Evolutionary conservation across 495 filamentous ascomycete species (phyloP).

Genomic region (Neurospora sp.): DNA sequence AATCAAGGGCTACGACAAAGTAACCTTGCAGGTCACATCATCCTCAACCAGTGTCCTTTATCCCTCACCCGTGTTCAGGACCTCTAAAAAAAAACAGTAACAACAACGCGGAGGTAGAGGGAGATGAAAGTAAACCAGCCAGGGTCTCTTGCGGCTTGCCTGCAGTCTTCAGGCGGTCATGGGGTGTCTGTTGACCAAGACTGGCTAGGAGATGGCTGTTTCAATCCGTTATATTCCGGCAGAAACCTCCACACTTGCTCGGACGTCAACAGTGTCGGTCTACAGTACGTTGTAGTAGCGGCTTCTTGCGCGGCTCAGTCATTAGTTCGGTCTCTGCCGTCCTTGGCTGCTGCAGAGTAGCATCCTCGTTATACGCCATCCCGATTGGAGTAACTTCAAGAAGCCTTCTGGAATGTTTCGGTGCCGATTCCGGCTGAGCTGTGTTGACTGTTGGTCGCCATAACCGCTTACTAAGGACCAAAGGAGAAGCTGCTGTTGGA

Average conservation of each 20-base stretch:
- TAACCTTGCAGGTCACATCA: neutral
- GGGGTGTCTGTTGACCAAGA: neutral
- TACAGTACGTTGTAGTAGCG: neutral
- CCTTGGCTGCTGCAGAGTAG: neutral
- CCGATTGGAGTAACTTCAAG: neutral
- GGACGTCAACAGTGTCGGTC: neutral
- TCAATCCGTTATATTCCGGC: neutral
- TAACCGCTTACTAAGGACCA: neutral
- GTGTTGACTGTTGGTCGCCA: neutral
- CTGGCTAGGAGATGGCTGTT: neutral
- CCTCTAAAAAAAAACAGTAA: neutral
- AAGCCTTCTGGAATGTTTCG: neutral
- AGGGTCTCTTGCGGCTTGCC: neutral
- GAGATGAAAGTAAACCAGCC: neutral
- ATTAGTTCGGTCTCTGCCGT: neutral
- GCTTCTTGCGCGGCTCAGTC: neutral
- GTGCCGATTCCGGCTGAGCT: neutral
- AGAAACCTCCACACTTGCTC: neutral
- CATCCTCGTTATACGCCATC: neutral
- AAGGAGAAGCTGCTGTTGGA: neutral
- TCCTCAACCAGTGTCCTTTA: neutral
- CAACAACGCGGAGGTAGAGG: neutral
- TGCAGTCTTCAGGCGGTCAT: neutral
- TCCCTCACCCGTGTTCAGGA: neutral
- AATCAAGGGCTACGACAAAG: neutral